A percentile compares a stretch with the other conserved stretches of the same genome.
These are phyloP conservation scores for Juncus effusus DNA, from an alignment of 176 grass and related monocot species.

Conservation along the genomic window DNA sequence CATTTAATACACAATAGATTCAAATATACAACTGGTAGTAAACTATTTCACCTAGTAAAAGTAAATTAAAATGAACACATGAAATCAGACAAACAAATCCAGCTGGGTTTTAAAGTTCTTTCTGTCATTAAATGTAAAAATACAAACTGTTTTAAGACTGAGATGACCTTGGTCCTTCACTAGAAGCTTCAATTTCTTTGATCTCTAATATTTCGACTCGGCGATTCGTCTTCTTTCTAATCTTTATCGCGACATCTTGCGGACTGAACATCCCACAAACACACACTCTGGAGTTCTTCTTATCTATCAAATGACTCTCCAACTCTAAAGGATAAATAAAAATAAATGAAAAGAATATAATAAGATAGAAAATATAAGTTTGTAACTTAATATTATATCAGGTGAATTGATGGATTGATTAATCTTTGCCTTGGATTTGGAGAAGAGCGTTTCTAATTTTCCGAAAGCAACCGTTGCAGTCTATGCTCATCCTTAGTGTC, in stretches of 20 bases:
- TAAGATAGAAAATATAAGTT: background rate
- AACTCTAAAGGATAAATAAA: conserved; percentile 41
- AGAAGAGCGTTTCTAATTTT: conserved; percentile 72
- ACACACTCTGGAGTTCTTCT: conserved; percentile 63
- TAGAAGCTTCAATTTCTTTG: conserved; percentile 36
- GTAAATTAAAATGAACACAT: too few species aligned
- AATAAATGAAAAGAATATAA: background rate
- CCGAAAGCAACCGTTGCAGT: conserved; percentile 88
- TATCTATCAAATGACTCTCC: conserved; percentile 67
- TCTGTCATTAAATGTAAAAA: background rate
- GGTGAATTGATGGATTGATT: background rate
- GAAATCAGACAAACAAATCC: too few species aligned
- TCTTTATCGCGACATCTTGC: conserved; percentile 81
- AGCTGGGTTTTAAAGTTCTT: too few species aligned
- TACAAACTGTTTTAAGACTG: conserved; percentile 7
- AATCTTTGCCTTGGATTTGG: conserved; percentile 64
- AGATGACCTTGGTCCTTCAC: conserved; percentile 14
- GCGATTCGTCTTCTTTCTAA: conserved; percentile 78
- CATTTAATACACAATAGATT: too few species aligned
- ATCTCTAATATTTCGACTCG: conserved; percentile 86
- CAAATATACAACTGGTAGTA: too few species aligned
- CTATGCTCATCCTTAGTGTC: conserved; percentile 87
- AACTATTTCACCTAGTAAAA: too few species aligned
- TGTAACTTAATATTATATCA: background rate
- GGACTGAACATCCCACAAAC: conserved; percentile 60